phyloP scores from a whole-genome alignment of 306 rosid species.

The Hippophae rhamnoides region DNA sequence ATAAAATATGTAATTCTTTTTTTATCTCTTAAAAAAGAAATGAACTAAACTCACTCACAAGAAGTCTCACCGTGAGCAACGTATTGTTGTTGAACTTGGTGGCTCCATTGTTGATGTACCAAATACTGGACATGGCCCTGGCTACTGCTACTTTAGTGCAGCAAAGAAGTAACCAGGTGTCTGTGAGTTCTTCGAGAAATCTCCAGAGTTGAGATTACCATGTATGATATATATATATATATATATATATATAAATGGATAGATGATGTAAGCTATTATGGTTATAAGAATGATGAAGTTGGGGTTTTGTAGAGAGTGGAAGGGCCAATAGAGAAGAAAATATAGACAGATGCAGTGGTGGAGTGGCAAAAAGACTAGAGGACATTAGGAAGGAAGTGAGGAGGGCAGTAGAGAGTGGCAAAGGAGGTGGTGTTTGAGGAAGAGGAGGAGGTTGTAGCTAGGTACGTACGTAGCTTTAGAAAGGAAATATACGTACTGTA shows the following conservation, averaged over 20 bases:
- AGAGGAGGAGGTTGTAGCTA: constrained; percentile 50
- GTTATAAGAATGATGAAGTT: constrained; percentile 83
- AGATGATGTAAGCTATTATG: constrained; percentile 74
- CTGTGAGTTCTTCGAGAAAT: constrained; percentile 74
- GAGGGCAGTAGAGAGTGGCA: constrained; percentile 62
- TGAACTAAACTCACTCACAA: constrained; percentile 76
- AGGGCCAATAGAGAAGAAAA: constrained; percentile 48
- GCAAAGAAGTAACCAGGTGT: constrained; percentile 87
- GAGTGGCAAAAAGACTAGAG: constrained; percentile 69
- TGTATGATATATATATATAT: constrained; percentile 82
- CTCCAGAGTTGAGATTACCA: constrained; percentile 68
- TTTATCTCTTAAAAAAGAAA: constrained; percentile 10
- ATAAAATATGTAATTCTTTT: no score
- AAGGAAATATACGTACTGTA: no score
- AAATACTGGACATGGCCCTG: constrained; percentile 84
- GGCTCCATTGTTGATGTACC: constrained; percentile 90
- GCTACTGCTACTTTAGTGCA: constrained; percentile 81
- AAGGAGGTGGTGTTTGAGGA: constrained; percentile 57
- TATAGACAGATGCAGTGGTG: constrained; percentile 51
- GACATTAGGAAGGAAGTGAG: constrained; percentile 69
- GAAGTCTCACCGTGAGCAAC: constrained; percentile 78
- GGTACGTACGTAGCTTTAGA: no score
- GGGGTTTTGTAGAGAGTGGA: constrained; percentile 65
- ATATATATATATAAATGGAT: constrained; percentile 77
- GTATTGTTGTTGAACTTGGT: constrained; percentile 73